These are phyloP conservation scores for Uncinocarpus reesii DNA, from an alignment of 2,329 filamentous ascomycete genomes.

Conservation along the genomic window DNA sequence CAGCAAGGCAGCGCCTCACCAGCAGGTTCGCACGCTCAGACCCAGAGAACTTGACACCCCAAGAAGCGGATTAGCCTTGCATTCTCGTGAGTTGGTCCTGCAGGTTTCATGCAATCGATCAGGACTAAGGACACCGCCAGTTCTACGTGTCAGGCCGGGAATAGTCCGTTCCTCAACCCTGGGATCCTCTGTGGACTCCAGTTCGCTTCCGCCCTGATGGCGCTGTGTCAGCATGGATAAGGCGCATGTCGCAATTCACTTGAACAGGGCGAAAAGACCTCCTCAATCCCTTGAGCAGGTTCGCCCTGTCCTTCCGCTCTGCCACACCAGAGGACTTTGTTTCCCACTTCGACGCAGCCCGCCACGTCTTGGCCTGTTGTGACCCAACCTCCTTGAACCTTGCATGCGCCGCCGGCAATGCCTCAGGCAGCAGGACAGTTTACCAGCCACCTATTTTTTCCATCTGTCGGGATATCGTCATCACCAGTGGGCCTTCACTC, in stretches of 20 bases:
- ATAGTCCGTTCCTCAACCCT: slow-evolving; percentile 22
- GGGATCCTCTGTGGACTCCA: slow-evolving; percentile 18
- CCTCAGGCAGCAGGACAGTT: slow-evolving; percentile 1
- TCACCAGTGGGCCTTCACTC: too few relatives aligned
- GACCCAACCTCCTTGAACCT: not conserved
- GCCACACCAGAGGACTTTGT: not conserved
- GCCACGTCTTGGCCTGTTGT: slow-evolving; percentile 1
- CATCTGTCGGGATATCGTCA: too few relatives aligned
- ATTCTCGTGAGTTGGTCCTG: slow-evolving; percentile 18
- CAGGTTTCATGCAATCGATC: slow-evolving; percentile 16
- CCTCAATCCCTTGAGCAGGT: not conserved
- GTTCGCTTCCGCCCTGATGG: slow-evolving; percentile 11
- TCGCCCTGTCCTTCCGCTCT: not conserved
- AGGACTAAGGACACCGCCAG: slow-evolving; percentile 15
- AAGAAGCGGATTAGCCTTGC: slow-evolving; percentile 8
- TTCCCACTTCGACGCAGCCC: slow-evolving; percentile 1
- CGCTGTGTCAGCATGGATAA: not conserved
- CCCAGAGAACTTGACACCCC: slow-evolving; percentile 1
- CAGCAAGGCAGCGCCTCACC: slow-evolving; percentile 5
- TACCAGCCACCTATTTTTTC: too few relatives aligned
- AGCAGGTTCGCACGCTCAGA: slow-evolving; percentile 7
- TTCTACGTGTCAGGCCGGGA: slow-evolving; percentile 24
- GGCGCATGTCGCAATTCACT: not conserved
- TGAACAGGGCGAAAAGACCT: not conserved
- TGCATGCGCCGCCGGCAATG: not conserved